A percentile compares a stretch with the other conserved stretches of the same genome.
Conservation (phyloP, 305 asterid genomes). For the Fraxinus dipetala region DNA sequence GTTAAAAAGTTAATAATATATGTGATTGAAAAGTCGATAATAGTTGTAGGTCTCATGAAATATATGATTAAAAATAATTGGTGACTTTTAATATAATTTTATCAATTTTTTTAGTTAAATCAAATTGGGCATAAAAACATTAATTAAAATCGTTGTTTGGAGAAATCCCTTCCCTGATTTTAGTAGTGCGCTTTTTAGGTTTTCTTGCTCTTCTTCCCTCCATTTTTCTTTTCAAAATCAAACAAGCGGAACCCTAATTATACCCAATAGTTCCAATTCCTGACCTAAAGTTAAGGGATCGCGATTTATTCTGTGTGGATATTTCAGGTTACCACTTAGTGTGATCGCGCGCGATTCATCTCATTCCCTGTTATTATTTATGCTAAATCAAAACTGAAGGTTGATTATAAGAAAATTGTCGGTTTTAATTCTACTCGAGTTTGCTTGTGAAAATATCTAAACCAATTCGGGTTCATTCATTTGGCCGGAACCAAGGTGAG, state of each 20-base stretch:
- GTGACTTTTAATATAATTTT: no score
- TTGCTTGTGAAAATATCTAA: constrained; percentile 16
- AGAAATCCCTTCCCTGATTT: no score
- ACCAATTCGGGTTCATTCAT: constrained; percentile 4
- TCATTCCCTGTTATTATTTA: background rate
- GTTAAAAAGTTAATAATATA: no score
- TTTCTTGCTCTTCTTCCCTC: constrained; percentile 27
- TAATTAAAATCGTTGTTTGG: no score
- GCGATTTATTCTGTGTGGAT: background rate
- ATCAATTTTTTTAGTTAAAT: no score
- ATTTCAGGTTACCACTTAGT: background rate
- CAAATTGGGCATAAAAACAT: no score
- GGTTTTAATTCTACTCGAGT: background rate
- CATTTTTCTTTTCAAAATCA: constrained; percentile 12
- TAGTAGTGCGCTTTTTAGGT: background rate
- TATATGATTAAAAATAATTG: no score
- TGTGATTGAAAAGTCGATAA: no score
- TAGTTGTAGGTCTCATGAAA: no score
- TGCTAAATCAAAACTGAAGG: background rate
- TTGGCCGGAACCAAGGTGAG: constrained; percentile 1
- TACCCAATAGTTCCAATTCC: background rate
- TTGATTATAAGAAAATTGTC: background rate
- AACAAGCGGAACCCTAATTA: constrained; percentile 1
- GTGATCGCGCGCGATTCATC: background rate
- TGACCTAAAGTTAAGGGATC: background rate